A percentile compares a stretch with the other conserved stretches of the same genome.
These are phyloP conservation scores for Calycina herbarum DNA, from an alignment of 2,329 filamentous ascomycete genomes.

Conservation along the genomic window DNA sequence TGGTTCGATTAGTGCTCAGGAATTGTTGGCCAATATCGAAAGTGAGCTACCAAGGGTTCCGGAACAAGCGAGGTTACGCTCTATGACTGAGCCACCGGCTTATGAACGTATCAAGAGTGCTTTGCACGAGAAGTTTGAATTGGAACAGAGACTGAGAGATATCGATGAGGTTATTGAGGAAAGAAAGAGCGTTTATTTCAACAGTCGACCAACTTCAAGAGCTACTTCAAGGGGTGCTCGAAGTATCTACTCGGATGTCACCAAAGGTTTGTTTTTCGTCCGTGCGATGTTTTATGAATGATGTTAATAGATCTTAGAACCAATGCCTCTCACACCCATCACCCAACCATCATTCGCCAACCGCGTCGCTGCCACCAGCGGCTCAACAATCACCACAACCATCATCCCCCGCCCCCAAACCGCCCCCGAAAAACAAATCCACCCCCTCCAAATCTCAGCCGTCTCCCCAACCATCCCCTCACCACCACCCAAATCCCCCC, in stretches of 20 bases:
- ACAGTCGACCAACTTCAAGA: slow-evolving; percentile 34
- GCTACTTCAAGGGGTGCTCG: slow-evolving; percentile 25
- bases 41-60: slow-evolving; percentile 29
- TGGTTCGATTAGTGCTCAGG: slow-evolving; percentile 29
- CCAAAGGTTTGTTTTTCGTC: background rate
- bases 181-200: slow-evolving; percentile 57
- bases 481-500: slow-evolving; percentile 16
- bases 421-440: slow-evolving; percentile 39
- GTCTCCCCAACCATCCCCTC: slow-evolving; percentile 27
- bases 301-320: slow-evolving; percentile 43
- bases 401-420: slow-evolving; percentile 36
- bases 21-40: slow-evolving; percentile 31
- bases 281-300: background rate
- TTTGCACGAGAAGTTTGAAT: slow-evolving; percentile 47
- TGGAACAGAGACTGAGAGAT: slow-evolving; percentile 57
- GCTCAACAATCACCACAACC: slow-evolving; percentile 34
- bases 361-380: slow-evolving; percentile 4
- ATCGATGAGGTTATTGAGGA: slow-evolving; percentile 59
- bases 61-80: slow-evolving; percentile 31
- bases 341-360: slow-evolving; percentile 41
- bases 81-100: slow-evolving; percentile 33
- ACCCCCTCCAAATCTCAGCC: slow-evolving; percentile 38
- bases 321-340: slow-evolving; percentile 53
- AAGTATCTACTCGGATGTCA: slow-evolving; percentile 31
- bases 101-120: slow-evolving; percentile 37